Base-by-base conservation (phyloP, 306 rosid genomes). In the Pterocarpus macrocarpus region DNA sequence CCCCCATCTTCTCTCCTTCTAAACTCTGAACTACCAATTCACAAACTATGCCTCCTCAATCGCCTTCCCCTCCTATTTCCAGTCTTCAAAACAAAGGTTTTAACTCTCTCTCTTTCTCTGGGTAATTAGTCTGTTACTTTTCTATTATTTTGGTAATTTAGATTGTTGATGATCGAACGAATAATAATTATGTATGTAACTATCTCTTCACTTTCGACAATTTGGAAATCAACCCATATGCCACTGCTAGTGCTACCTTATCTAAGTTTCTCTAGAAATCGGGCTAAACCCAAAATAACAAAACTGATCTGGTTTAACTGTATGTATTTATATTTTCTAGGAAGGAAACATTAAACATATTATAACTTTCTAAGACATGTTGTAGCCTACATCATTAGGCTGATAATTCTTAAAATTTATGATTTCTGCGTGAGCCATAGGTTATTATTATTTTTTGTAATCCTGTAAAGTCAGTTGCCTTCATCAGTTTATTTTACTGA, bases 21-120 rank as follows among this genome's bases (percentile, higher is more conserved):
- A 16, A 16, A 55, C 61, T 55, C 61, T 47, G 9, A 55, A 55
- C 61, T 16, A 55, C 61, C 10, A 55, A 5, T 15, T 52, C 56
- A 52, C 30, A 55, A 55, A n/a, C 17, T 53, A 77, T 77, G 81
- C 34, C 65, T 77, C 8, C 73, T 64, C 64, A 75, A 61, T 58
- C 70, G 43, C 7, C 69, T 43, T 59, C 50, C 36, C 38, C 65
- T 36, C 49, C 59, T 3, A 44, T 32, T 17, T 72, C 66, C 53
- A 2, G 56, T 12, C 2, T 13, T 73, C 79, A 33, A 33, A 63
- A 9, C 80, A 4, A 64, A 65, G 81, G 81, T 77, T 52, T 53
- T 47, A 36, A 22, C 65, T 50, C 47, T 38, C 47, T 9, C 4
- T 8, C 11, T 8, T 16, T 57, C 62, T 15, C 30, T 62, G 11